Evolutionary conservation across 495 filamentous ascomycete species (phyloP), one percentile per base, ranked within the genome.

Genomic region (Lophium mytilinum): DNA sequence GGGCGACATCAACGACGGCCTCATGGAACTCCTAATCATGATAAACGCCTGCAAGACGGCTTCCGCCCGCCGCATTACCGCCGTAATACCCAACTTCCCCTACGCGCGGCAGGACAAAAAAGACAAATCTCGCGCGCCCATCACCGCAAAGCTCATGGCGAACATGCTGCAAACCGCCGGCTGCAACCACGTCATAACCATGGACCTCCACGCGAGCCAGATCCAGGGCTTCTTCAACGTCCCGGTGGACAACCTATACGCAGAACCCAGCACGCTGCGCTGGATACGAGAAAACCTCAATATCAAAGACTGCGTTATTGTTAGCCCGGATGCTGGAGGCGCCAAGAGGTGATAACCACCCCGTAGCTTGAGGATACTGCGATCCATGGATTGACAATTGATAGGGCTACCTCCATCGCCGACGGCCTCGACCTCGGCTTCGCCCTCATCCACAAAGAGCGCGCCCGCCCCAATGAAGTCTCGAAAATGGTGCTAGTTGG

Each of bases 31-130:
- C 46, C 80, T 98, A 36, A 97, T 97, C 72, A 95, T 97, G 83
- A 96, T 97, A 76, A 95, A 95, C 69, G 93, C 93, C 51, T 98
- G 93, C 80, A 92, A 95, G 64, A 96, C 93, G 19, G 94, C 93
- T 37, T 90, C 85, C n/a, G 90, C 91, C 5, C 82, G 90, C 57
- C 84, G 89, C 58, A 96, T 98, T 73, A 96, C 90, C 18, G 87
- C 87, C 59, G 83, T 90, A 54, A 88, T 96, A 50, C 93, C 93
- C 57, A 96, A 98, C 74, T 98, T 96, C 76, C 92, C 91, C 30
- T 96, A 98, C 66, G 92, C 92, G n/a, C 88, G 93, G 30, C 93
- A 98, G 73, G 93, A 98, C 76, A 98, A 98, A 78, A 98, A 98
- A 73, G 93, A 97, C 73, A 95, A 96, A 77, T 87, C 83, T 45